Evolutionary conservation across 2,329 filamentous ascomycete genomes (phyloP).

Genomic region (Scytalidium sp.): DNA sequence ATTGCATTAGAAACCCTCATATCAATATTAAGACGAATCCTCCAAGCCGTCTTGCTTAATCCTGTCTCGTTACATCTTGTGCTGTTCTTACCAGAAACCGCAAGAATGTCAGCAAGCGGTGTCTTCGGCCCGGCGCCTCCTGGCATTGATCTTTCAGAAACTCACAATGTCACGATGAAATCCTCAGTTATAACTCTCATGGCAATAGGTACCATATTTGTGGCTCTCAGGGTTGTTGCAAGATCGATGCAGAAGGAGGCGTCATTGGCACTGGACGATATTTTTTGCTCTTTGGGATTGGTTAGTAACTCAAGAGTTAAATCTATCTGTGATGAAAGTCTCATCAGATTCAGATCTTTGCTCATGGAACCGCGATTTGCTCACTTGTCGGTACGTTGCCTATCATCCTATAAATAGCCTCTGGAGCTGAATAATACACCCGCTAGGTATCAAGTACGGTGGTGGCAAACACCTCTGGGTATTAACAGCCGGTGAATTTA

Average conservation of each 20-base stretch:
- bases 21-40: too few species aligned
- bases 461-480: conserved; percentile 14
- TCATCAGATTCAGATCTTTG: conserved; percentile 1
- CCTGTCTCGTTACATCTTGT: background rate
- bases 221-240: conserved; percentile 10
- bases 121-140: conserved; percentile 6
- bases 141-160: conserved; percentile 10
- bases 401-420: background rate
- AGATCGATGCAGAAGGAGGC: conserved; percentile 2
- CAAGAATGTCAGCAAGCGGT: conserved; percentile 2
- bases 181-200: conserved; percentile 5
- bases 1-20: too few species aligned
- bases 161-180: conserved; percentile 5
- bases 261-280: conserved; percentile 11
- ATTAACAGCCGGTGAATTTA: conserved; percentile 9
- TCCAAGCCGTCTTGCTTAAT: too few species aligned
- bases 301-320: conserved; percentile 4
- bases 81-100: background rate
- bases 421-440: background rate
- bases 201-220: conserved; percentile 10
- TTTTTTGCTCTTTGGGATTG: conserved; percentile 8
- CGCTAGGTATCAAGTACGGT: conserved; percentile 12
- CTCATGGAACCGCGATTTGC: conserved; percentile 3
- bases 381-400: conserved; percentile 1
- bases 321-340: background rate